A percentile compares a stretch with the other conserved stretches of the same genome.
Conservation (phyloP, 176 grass and related monocot species). For the Bolboschoenus planiculmis region DNA sequence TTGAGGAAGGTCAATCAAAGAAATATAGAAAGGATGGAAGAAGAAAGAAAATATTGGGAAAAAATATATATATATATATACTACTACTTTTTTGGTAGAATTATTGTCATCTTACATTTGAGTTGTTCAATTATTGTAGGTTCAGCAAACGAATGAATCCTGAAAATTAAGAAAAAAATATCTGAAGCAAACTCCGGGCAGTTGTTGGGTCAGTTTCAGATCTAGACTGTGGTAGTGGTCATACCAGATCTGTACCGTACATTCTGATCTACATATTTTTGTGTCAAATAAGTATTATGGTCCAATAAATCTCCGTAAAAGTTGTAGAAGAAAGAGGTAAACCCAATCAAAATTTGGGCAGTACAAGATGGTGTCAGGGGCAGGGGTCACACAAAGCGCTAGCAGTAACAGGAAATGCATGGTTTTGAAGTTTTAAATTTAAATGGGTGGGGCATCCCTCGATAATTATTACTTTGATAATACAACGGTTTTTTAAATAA, state of each 20-base stretch:
- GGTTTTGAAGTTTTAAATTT: too few species aligned
- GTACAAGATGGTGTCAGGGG: slow-evolving; percentile 9
- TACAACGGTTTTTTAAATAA: too few species aligned
- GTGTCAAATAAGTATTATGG: background rate
- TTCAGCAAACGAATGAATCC: background rate
- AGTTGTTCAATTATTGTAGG: background rate
- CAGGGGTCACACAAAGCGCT: background rate
- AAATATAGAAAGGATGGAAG: too few species aligned
- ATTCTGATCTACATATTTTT: background rate
- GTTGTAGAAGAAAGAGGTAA: background rate
- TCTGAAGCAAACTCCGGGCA: background rate
- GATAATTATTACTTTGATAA: too few species aligned
- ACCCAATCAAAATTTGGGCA: background rate
- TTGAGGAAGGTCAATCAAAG: too few species aligned
- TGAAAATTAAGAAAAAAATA: background rate
- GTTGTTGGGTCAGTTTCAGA: background rate
- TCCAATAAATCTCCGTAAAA: slow-evolving; percentile 6
- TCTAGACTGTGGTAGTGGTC: background rate
- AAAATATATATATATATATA: too few species aligned
- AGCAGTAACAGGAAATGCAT: background rate
- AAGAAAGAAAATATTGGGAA: too few species aligned
- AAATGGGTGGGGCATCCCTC: too few species aligned
- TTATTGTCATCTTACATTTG: background rate
- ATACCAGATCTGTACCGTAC: background rate
- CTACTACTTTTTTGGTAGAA: background rate